phyloP scores from a whole-genome alignment of 2,329 filamentous ascomycete genomes.

The Cyphellophora europaea region DNA sequence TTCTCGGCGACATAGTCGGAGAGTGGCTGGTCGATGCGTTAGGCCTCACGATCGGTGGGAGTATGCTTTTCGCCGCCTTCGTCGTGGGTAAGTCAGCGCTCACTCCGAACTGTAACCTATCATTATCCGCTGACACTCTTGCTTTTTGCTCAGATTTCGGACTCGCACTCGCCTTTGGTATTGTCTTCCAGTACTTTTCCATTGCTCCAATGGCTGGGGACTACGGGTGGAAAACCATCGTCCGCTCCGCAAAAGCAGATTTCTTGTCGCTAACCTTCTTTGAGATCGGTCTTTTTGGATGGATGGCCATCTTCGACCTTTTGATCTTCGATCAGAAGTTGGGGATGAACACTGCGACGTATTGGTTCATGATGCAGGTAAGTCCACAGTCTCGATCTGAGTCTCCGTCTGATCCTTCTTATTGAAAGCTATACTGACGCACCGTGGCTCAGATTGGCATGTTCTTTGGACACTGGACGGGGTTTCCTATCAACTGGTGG shows the following conservation, averaged over 20 bases:
- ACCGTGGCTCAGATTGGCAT: too few species aligned
- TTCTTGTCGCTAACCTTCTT: conserved; percentile 21
- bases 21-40: conserved; percentile 25
- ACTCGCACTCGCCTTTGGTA: conserved; percentile 22
- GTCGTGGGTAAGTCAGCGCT: too few species aligned
- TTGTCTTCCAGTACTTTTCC: conserved; percentile 25
- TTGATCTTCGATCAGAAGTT: conserved; percentile 20
- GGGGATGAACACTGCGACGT: conserved; percentile 20
- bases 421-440: too few species aligned
- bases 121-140: conserved; percentile 11
- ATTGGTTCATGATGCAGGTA: conserved; percentile 28
- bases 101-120: too few species aligned
- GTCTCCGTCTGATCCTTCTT: too few species aligned
- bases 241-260: conserved; percentile 22
- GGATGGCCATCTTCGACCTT: conserved; percentile 23
- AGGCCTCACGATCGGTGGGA: conserved; percentile 15
- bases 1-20: conserved; percentile 24
- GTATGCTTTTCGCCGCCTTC: too few species aligned
- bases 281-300: conserved; percentile 23
- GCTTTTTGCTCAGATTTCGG: conserved; percentile 14
- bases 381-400: too few species aligned
- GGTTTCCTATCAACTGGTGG: conserved; percentile 23
- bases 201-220: conserved; percentile 25
- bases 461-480: conserved; percentile 21
- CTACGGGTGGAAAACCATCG: conserved; percentile 18